Evolutionary conservation across 2,329 filamentous ascomycete genomes (phyloP), one percentile per base, ranked within the genome.

Genomic region (Plectosphaerella sp.): DNA sequence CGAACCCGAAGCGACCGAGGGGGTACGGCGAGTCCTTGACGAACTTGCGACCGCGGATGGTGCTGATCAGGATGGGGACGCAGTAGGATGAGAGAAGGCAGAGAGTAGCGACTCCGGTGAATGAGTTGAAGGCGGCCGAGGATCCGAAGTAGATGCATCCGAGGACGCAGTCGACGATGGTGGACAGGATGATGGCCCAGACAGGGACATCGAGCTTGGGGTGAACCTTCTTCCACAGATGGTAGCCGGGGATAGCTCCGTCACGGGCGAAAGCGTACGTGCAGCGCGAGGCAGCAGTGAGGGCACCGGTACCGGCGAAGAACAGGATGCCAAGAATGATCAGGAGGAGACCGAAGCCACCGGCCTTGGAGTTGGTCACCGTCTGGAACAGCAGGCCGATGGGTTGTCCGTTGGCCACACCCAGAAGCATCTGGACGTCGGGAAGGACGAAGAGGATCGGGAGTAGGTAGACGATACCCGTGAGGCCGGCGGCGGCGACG

Each of bases 121-220:
- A 91, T 10, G 83, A 86, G 73, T 87, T 88, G 72, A 92, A 92
- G 0, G 89, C 89, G 0, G 87, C 86, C 0, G 82, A 80, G 1
- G 84, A 88, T 10, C 89, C 89, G 57, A 92, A 90, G 71, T 89
- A 92, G 67, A 92, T 91, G 58, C 89, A 76, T 0, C 88, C 88
- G 1, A 92, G 76, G 11, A 91, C 70, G 58, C 83, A 87, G 65
- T 88, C 84, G 43, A 92, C 81, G 0, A 76, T 63, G 0, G 87
- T 85, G 0, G 87, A 89, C 2, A 92, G 74, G 3, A 84, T 71
- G 7, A 92, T 75, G 1, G 84, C 87, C 74, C 77, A 83, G 2
- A 93, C 72, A 0, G 89, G 89, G 51, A 92, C 83, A 52, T 86
- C 83, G 48, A 89, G 77, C 3, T 72, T 74, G 54, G 75, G 75